phyloP scores from a whole-genome alignment of 2,329 filamentous ascomycete genomes.

The Xylaria digitata region DNA sequence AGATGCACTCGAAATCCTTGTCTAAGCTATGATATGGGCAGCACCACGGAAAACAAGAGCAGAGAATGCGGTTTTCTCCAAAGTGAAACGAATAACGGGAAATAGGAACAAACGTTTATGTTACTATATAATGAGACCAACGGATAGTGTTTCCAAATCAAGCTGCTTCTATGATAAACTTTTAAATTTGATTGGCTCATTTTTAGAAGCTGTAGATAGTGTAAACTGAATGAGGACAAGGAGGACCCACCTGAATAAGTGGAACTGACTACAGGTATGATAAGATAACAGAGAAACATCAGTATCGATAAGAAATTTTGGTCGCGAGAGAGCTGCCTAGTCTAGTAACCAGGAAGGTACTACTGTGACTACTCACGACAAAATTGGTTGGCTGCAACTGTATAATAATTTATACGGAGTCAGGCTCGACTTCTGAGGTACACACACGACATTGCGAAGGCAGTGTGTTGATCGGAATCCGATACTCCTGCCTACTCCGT shows the following conservation, averaged over 20 bases:
- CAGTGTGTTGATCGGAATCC: neutral
- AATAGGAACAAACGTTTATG: too few relatives aligned
- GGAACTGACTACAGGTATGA: neutral
- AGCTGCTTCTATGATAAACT: conserved; percentile 1
- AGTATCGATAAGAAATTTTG: conserved; percentile 41
- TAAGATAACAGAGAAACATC: conserved; percentile 13
- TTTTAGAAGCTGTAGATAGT: too few relatives aligned
- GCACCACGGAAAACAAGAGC: too few relatives aligned
- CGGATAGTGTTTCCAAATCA: neutral
- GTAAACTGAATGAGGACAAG: too few relatives aligned
- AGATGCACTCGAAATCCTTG: conserved; percentile 24
- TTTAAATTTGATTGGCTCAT: conserved; percentile 9
- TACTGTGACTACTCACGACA: neutral
- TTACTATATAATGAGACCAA: too few relatives aligned
- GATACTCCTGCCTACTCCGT: neutral
- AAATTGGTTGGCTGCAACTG: conserved; percentile 12
- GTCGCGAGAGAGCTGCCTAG: conserved; percentile 16
- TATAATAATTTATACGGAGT: neutral
- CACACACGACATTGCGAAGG: neutral
- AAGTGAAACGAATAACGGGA: too few relatives aligned
- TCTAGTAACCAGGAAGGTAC: too few relatives aligned
- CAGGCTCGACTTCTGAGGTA: conserved; percentile 7
- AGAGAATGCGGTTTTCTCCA: too few relatives aligned
- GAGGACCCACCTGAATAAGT: too few relatives aligned
- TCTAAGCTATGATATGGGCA: conserved; percentile 25